Base-by-base conservation (phyloP, 2,329 filamentous ascomycete genomes). In the Talaromyces pinophilus region DNA sequence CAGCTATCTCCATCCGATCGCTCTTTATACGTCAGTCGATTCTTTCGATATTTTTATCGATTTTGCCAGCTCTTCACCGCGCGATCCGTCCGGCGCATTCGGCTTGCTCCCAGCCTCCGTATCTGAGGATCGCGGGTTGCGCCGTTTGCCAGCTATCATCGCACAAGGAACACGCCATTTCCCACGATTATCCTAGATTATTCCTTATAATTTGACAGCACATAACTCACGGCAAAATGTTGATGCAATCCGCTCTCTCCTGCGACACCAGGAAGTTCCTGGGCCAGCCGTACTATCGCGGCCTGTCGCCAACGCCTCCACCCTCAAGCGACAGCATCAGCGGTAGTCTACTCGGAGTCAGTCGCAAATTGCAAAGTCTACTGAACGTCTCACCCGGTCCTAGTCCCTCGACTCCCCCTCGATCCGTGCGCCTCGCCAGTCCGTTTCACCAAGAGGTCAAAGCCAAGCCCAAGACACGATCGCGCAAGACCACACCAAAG, bases 201-300 rank as follows among this genome's bases (percentile, higher is more conserved):
- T 50, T 33, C 15, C 46, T 55, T 44, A 42, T 50, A 62, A 19
- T 22, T 35, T 38, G 35, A 13, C 30, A 59, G 40, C 46, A 50
- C 3, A 25, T 50, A 25, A 5, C 10, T 22, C 10, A 13, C 46
- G 11, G 30, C 70, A 75, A 46, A 42, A 80, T 82, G 81, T 71
- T 82, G 59, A 79, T 82, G 66, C 81, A 80, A 66, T 82, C 81
- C 8, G 81, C 81, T 38, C 72, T 82, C 60, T 72, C 79, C 65
- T 82, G 81, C 76, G 80, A 82, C 69, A 71, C 74, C 71, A 76
- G 76, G 69, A 77, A 74, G 69, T 73, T 73, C 66, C 64, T 72
- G 63, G 63, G 67, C 28, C 72, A 67, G 65, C 75, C 77, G 72
- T 74, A 74, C 70, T 76, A 78, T 70, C 76, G 74, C 67, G 70